Evolutionary conservation across 176 grass and related monocot genomes (phyloP).

Genomic region (Microstegium vimineum): DNA sequence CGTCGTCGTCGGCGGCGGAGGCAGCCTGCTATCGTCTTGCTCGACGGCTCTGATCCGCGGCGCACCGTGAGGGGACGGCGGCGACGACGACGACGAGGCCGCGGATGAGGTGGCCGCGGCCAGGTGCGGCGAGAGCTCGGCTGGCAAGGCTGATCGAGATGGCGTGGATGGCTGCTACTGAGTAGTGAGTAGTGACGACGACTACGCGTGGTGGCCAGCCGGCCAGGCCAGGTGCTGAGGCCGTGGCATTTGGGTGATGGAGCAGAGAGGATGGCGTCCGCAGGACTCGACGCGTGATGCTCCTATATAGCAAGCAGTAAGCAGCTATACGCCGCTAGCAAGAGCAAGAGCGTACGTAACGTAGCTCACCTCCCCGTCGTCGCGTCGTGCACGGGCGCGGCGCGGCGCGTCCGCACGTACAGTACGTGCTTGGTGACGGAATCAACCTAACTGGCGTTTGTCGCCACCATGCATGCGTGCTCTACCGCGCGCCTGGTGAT

Average conservation of each 20-base stretch:
- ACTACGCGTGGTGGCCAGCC: not conserved
- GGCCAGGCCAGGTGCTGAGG: not conserved
- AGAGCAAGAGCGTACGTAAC: not conserved
- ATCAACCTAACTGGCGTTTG: not conserved
- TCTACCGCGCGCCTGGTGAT: not conserved
- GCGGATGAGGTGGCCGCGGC: not conserved
- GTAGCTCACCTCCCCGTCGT: too few relatives aligned
- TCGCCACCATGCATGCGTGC: not conserved
- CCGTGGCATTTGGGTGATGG: constrained; percentile 9
- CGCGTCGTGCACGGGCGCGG: too few relatives aligned
- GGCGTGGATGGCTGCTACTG: not conserved
- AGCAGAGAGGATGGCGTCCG: not conserved
- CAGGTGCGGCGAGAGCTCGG: not conserved
- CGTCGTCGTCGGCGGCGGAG: not conserved
- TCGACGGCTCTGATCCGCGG: not conserved
- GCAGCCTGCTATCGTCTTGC: not conserved
- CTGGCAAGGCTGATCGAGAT: constrained; percentile 9
- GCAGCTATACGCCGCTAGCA: not conserved
- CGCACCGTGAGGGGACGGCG: not conserved
- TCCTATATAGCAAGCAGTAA: constrained; percentile 3
- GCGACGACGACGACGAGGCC: not conserved
- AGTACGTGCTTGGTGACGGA: not conserved
- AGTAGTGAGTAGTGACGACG: not conserved
- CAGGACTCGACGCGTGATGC: not conserved
- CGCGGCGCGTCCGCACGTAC: not conserved